Conservation (phyloP, 2,329 filamentous ascomycete genomes). For the Emmonsiellopsis sp. region DNA sequence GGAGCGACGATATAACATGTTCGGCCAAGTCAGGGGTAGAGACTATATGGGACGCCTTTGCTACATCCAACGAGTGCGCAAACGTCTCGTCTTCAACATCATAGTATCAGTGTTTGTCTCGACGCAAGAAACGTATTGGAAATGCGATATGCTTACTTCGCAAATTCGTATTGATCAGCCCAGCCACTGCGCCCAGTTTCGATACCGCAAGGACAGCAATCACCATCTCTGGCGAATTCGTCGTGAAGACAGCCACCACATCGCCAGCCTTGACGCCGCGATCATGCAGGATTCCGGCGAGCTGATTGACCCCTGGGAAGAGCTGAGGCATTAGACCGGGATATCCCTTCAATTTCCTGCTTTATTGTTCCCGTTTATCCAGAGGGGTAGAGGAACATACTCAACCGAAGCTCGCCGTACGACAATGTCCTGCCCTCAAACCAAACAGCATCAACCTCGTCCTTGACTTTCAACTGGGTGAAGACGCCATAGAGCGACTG, state of each 20-base stretch:
- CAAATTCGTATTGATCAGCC: conserved; percentile 39
- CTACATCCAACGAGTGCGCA: conserved; percentile 35
- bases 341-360: not conserved
- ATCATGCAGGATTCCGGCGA: conserved; percentile 33
- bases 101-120: not conserved
- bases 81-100: conserved; percentile 31
- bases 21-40: conserved; percentile 36
- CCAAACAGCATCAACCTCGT: conserved; percentile 35
- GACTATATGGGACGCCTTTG: conserved; percentile 31
- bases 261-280: conserved; percentile 30
- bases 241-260: conserved; percentile 38
- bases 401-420: conserved; percentile 34
- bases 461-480: conserved; percentile 27
- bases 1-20: conserved; percentile 23
- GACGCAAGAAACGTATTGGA: too few species aligned
- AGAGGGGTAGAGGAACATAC: conserved; percentile 20
- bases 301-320: conserved; percentile 31
- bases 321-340: not conserved
- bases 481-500: conserved; percentile 36
- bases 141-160: conserved; percentile 25
- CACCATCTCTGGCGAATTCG: conserved; percentile 42
- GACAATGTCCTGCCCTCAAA: conserved; percentile 42
- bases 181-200: conserved; percentile 36
- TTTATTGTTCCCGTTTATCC: not conserved
- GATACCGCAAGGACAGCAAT: conserved; percentile 35